Percentiles rank a stretch among this genome's conserved stretches.
phyloP scores from a whole-genome alignment of 202 grass and related monocot species.

The Cymbopogon flexuosus region DNA sequence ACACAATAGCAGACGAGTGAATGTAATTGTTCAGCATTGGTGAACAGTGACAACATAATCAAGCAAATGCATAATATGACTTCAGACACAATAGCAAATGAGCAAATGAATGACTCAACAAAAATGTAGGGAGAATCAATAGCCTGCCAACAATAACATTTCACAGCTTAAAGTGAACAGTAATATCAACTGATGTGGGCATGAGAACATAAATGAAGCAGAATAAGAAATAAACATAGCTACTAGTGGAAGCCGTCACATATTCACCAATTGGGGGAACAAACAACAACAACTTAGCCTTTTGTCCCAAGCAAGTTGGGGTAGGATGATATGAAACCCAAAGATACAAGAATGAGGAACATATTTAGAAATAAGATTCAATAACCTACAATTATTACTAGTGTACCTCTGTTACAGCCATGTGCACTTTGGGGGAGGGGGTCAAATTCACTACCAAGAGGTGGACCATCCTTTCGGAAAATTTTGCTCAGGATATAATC shows the following conservation, averaged over 20 bases:
- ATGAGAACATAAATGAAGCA: not conserved
- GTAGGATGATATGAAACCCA: too few species aligned
- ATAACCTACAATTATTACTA: not conserved
- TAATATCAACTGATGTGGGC: not conserved
- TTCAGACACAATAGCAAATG: not conserved
- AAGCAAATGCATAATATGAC: not conserved
- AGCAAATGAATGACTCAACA: conserved; percentile 5
- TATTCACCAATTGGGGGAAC: conserved; percentile 15
- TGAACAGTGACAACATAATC: conserved; percentile 16
- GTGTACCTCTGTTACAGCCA: conserved; percentile 49
- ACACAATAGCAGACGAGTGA: conserved; percentile 13
- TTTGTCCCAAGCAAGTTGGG: too few species aligned
- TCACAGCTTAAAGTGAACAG: conserved; percentile 5
- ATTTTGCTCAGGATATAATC: conserved; percentile 81
- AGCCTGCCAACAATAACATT: conserved; percentile 19
- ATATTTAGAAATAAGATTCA: not conserved
- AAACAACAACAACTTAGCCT: not conserved
- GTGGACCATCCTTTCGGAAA: conserved; percentile 84
- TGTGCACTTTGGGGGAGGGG: conserved; percentile 29
- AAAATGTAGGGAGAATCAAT: not conserved
- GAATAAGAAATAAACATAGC: not conserved
- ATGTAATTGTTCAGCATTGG: not conserved
- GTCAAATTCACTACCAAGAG: conserved; percentile 74
- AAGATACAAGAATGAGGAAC: too few species aligned
- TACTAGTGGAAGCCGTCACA: not conserved